Percentiles rank a stretch among this genome's conserved stretches.
Conservation (phyloP, 2,329 filamentous ascomycete species). For the Ophiosphaerella herpotricha region DNA sequence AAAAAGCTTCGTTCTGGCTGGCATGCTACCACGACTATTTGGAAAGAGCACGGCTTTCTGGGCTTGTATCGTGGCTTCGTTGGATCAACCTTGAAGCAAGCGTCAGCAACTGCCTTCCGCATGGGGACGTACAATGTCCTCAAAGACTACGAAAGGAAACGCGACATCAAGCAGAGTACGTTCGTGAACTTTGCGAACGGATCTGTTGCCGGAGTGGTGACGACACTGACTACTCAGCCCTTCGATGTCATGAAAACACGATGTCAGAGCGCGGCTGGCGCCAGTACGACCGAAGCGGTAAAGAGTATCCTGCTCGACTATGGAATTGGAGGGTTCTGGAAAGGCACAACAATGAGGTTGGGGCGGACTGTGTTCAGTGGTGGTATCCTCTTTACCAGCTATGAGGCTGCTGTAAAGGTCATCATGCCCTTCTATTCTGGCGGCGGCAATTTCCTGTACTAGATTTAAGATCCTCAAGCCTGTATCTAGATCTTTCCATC, state of each 20-base stretch:
- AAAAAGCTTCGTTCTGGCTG: conserved; percentile 56
- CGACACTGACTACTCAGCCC: conserved; percentile 63
- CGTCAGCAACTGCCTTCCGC: conserved; percentile 64
- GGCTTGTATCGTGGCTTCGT: conserved; percentile 63
- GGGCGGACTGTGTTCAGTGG: conserved; percentile 67
- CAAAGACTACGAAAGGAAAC: conserved; percentile 61
- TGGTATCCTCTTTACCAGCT: conserved; percentile 68
- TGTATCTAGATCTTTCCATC: conserved; percentile 16
- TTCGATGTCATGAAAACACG: conserved; percentile 69
- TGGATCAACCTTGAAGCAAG: conserved; percentile 66
- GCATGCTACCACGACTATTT: conserved; percentile 57
- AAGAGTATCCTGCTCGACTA: conserved; percentile 60
- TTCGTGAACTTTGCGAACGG: conserved; percentile 66
- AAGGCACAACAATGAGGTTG: conserved; percentile 69
- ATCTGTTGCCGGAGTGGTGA: conserved; percentile 63
- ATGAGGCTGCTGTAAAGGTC: conserved; percentile 61
- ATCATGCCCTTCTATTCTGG: conserved; percentile 49
- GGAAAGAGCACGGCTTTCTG: conserved; percentile 58
- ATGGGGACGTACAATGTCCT: conserved; percentile 68
- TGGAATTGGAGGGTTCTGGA: conserved; percentile 67
- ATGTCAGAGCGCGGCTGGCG: conserved; percentile 63
- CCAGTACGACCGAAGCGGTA: conserved; percentile 62
- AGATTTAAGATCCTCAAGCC: conserved; percentile 1
- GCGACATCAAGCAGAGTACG: conserved; percentile 56
- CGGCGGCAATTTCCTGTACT: conserved; percentile 23